Base-by-base conservation (phyloP, 2,329 filamentous ascomycete species). In the Mariannaea sp. region DNA sequence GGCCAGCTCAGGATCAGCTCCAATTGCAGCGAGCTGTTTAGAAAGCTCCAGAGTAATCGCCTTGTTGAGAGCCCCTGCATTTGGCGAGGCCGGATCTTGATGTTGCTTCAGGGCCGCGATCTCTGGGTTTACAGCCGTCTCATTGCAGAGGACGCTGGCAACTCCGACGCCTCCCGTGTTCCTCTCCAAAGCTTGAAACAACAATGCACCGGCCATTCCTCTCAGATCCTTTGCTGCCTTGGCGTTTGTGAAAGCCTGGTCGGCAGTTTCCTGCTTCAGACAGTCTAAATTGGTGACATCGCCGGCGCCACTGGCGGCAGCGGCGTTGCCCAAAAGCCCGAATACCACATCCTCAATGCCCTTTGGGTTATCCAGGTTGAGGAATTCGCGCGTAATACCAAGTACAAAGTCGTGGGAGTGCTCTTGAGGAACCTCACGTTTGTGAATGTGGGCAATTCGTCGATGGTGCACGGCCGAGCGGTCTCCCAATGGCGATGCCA, bases 51-150 rank as follows among this genome's bases (percentile, higher is more conserved):
- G 74, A 40, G 82, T 78, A 59, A 87, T 81, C 29, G 75, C 73
- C 73, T 86, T 86, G 76, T 88, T 88, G 41, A 75, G 72, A 1
- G 68, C 78, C 12, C 78, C 77, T 10, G 84, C 82, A 35, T 78
- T 79, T 3, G 76, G 66, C 1, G 82, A 82, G 16, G 85, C 86
- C 22, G 86, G 84, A 67, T 89, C 86, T 71, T 89, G 85, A 71
- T 88, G 85, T 71, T 87, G 84, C 48, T 76, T 72, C 54, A 89
- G 68, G 36, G 83, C 83, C 22, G 77, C 80, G 63, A 89, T 86
- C 73, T 88, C 85, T 3, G 85, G 78, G 71, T 89, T 89, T 53
- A 76, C 75, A 13, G 85, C 82, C 33, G 71, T 74, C 64, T 83
- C 68, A 71, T 70, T 77, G 74, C 85, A 89, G 42, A 79, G 57